These are phyloP conservation scores for Hyaloscypha finlandica DNA, from an alignment of 495 filamentous ascomycete genomes.

Conservation along the genomic window DNA sequence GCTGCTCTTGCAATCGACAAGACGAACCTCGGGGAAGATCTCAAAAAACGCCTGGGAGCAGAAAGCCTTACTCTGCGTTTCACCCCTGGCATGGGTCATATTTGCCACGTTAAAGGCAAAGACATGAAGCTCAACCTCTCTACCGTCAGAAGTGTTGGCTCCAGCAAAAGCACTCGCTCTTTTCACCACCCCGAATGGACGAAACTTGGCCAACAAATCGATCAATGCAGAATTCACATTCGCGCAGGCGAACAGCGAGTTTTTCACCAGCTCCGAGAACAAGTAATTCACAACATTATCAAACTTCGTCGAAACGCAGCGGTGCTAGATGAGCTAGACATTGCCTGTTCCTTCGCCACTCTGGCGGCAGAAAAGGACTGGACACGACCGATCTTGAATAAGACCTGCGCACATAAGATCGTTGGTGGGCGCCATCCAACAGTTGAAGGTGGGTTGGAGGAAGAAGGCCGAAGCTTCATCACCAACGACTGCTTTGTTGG, in stretches of 20 bases:
- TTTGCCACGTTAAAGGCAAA: conserved; percentile 88
- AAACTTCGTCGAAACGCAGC: conserved; percentile 83
- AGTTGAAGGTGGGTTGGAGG: conserved; percentile 77
- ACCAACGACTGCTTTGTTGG: conserved; percentile 85
- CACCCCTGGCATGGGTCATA: conserved; percentile 81
- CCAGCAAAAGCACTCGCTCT: conserved; percentile 80
- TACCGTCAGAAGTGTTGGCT: conserved; percentile 53
- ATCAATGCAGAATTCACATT: conserved; percentile 72
- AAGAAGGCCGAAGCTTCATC: conserved; percentile 80
- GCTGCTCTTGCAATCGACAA: conserved; percentile 60
- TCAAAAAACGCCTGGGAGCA: conserved; percentile 53
- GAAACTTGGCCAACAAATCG: conserved; percentile 69
- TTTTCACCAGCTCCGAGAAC: conserved; percentile 69
- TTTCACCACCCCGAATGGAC: conserved; percentile 88
- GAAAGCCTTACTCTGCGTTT: conserved; percentile 73
- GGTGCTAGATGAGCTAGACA: conserved; percentile 90
- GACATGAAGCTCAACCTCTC: conserved; percentile 50
- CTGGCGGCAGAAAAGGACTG: conserved; percentile 74
- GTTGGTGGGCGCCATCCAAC: conserved; percentile 86
- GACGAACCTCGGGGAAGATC: conserved; percentile 52
- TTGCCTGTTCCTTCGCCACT: conserved; percentile 78
- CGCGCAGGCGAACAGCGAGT: conserved; percentile 34
- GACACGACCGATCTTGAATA: conserved; percentile 65
- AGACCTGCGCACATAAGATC: conserved; percentile 58
- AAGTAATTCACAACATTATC: conserved; percentile 75